These are phyloP conservation scores for Nicotiana undulata DNA, from an alignment of 257 asterid genomes.

Conservation along the genomic window DNA sequence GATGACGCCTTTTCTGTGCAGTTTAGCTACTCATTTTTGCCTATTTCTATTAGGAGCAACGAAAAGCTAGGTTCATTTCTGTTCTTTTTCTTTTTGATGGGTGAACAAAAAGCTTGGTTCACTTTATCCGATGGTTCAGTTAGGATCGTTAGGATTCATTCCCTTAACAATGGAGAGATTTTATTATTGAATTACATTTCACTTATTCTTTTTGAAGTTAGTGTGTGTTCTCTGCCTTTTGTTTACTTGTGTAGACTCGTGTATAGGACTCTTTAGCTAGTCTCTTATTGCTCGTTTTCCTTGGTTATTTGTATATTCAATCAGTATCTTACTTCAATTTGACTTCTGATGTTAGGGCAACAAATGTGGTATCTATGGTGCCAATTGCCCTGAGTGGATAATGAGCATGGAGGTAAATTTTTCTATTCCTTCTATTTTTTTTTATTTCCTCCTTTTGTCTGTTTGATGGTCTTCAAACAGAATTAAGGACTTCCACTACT, in stretches of 20 bases:
- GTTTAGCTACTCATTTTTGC: neutral
- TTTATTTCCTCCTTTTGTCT: conserved; percentile 5
- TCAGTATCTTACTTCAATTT: conserved; percentile 16
- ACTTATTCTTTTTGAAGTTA: neutral
- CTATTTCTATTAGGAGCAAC: neutral
- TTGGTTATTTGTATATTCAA: neutral
- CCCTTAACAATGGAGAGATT: neutral
- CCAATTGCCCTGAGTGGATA: conserved; percentile 87
- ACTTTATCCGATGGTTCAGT: neutral
- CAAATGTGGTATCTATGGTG: conserved; percentile 94
- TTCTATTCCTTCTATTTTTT: neutral
- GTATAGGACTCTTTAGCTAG: neutral
- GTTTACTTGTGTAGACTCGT: neutral
- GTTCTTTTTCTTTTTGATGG: neutral
- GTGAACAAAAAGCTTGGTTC: neutral
- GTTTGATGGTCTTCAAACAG: neutral
- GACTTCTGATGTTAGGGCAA: conserved; percentile 53
- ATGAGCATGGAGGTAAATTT: conserved; percentile 86
- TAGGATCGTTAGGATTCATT: neutral
- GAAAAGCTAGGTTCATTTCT: neutral
- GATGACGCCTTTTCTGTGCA: neutral
- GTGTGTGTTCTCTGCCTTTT: neutral
- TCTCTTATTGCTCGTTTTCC: neutral
- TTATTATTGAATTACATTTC: neutral
- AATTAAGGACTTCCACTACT: neutral